Base-by-base conservation (phyloP, 2,329 filamentous ascomycete species). In the Hortaea werneckii region DNA sequence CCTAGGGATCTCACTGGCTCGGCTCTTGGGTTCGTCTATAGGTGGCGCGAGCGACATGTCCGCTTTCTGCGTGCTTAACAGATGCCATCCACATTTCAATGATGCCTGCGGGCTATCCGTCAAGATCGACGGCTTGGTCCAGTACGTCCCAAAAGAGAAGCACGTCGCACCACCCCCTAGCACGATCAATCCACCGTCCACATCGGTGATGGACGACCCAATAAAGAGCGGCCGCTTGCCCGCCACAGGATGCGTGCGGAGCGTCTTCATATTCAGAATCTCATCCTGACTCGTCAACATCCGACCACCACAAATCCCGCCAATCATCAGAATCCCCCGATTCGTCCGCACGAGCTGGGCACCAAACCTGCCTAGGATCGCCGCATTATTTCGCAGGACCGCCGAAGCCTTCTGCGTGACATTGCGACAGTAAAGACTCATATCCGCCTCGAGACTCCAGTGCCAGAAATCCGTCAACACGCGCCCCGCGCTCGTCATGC, bases 71-170 rank as follows among this genome's bases (percentile, higher is more conserved):
- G 54, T 60, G 12, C 48, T 51, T 13, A 54, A 51, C 26, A 61
- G 40, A 27, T 53, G 57, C 58, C 58, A 61, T 7, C 43, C 55
- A 38, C 51, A 56, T 54, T 26, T 50, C 13, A 53, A 34, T 8
- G 50, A 50, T 27, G 53, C 51, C 7, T 56, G 42, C 8, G 49
- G 50, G 5, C 53, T 50, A 38, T 58, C 54, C 30, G 55, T 59
- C 5, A 63, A 49, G 6, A 61, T 50, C 9, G 74, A 69, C 1
- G 78, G 78, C 29, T 73, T 72, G 42, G 88, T 89, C 85, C 86
- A 94, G 58, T 79, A 88, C 5, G 85, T 85, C 1, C 88, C 88
- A 75, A 94, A 94, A 0, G 86, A 88, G 68, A 94, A 94, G 62
- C 87, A 94, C 0, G 87, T 86, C 11, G 85, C 87, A 34, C 87